phyloP scores from a whole-genome alignment of 257 asterid species.

The Nemophila menziesii region DNA sequence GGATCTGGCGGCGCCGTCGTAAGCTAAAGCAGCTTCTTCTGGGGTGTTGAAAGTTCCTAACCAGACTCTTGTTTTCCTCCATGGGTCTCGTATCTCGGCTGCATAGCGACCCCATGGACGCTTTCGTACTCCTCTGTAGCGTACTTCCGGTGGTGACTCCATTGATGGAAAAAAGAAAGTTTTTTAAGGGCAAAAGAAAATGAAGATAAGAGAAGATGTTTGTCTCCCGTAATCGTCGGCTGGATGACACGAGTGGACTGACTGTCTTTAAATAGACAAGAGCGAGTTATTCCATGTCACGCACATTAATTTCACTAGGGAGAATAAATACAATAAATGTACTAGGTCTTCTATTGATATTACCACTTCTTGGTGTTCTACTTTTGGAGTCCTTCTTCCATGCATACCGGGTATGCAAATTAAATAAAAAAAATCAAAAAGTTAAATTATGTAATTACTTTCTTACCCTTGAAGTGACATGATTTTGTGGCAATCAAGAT shows the following conservation, averaged over 20 bases:
- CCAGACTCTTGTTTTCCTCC: constrained; percentile 98
- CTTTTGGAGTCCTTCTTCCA: too few species aligned
- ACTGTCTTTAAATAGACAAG: constrained; percentile 27
- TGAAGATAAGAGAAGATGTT: neutral
- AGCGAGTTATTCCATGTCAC: constrained; percentile 10
- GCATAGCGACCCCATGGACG: constrained; percentile 99
- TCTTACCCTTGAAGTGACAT: too few species aligned
- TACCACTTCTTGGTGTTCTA: constrained; percentile 12
- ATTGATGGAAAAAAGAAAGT: constrained; percentile 12
- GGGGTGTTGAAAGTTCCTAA: constrained; percentile 95
- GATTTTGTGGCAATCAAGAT: too few species aligned
- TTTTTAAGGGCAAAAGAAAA: constrained; percentile 8
- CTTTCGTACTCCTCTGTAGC: constrained; percentile 89
- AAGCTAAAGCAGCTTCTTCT: constrained; percentile 89
- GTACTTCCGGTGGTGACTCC: constrained; percentile 83
- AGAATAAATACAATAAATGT: too few species aligned
- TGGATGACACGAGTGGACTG: constrained; percentile 67
- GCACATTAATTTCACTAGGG: too few species aligned
- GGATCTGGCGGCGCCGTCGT: constrained; percentile 96
- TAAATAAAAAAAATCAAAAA: too few species aligned
- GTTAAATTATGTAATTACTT: too few species aligned
- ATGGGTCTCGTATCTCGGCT: constrained; percentile 94
- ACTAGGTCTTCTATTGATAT: constrained; percentile 14
- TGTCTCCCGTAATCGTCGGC: constrained; percentile 95
- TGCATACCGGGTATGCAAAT: too few species aligned